Conservation (phyloP, 2,329 filamentous ascomycete genomes). For the Nothomitra cinnamomea region DNA sequence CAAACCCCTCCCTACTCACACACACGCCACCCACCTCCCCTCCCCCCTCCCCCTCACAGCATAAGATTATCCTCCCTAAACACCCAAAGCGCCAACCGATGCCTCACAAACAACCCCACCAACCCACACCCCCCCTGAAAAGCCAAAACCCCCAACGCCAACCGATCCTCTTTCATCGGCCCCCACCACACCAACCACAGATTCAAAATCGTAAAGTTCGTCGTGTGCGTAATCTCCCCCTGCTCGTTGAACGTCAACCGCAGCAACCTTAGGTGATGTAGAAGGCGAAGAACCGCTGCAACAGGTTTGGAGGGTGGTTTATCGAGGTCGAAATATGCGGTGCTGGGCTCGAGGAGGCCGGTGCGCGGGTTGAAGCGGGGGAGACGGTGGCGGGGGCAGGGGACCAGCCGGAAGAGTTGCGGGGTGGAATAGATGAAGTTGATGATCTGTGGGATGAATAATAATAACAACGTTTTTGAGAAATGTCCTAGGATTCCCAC, state of each 20-base stretch:
- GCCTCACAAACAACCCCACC: constrained; percentile 70
- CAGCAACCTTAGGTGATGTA: constrained; percentile 52
- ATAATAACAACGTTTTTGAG: constrained; percentile 82
- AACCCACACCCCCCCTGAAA: constrained; percentile 64
- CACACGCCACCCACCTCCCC: too few species aligned
- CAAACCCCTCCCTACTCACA: too few species aligned
- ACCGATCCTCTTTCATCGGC: constrained; percentile 68
- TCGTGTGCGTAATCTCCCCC: constrained; percentile 59
- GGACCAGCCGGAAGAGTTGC: constrained; percentile 77
- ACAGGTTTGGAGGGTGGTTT: constrained; percentile 52
- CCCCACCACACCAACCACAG: constrained; percentile 94
- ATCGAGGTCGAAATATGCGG: constrained; percentile 54
- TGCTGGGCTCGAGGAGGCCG: constrained; percentile 71
- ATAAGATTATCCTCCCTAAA: constrained; percentile 70
- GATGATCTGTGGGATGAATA: constrained; percentile 86
- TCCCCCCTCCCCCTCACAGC: neutral
- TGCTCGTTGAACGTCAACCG: constrained; percentile 48
- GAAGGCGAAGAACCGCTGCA: constrained; percentile 44
- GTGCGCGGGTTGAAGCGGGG: constrained; percentile 76
- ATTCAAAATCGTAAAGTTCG: constrained; percentile 86
- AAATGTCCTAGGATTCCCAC: constrained; percentile 96
- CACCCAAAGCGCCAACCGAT: constrained; percentile 69
- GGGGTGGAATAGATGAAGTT: constrained; percentile 92
- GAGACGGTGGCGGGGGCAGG: constrained; percentile 82
- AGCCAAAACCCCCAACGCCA: constrained; percentile 63